Conservation (phyloP, 495 filamentous ascomycete species). For the Neurospora intermedia region DNA sequence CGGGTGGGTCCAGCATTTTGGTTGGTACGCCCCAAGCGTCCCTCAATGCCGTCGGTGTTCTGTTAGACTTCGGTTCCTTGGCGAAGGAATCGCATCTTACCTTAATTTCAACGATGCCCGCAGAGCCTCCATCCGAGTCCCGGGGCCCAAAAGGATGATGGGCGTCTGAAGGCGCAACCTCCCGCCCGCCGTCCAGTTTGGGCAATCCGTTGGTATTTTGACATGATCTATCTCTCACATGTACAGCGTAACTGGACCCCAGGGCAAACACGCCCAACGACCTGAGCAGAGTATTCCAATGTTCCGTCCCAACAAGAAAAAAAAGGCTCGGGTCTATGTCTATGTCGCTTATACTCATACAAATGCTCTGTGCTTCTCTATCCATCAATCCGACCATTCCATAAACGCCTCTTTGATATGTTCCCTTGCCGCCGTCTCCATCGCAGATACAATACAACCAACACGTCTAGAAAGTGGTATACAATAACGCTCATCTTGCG, state of each 20-base stretch:
- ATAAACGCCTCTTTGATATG: background rate
- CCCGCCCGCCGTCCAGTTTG: background rate
- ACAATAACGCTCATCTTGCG: conserved; percentile 7
- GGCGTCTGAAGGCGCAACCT: background rate
- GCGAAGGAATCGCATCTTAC: background rate
- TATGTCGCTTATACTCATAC: background rate
- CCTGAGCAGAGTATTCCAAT: background rate
- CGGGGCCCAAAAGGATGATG: background rate
- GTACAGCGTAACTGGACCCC: conserved; percentile 12
- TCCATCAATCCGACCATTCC: background rate
- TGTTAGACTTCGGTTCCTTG: background rate
- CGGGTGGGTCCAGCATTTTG: background rate
- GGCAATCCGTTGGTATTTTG: background rate
- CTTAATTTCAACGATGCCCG: background rate
- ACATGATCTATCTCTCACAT: conserved; percentile 2
- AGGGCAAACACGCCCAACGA: conserved; percentile 9
- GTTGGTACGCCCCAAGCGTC: background rate
- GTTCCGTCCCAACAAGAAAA: background rate
- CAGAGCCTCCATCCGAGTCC: background rate
- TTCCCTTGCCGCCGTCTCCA: conserved; percentile 2
- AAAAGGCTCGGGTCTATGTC: background rate
- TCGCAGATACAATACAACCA: conserved; percentile 10
- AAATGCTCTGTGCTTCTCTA: background rate
- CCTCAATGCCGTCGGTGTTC: background rate
- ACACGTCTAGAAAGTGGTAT: conserved; percentile 12